These are phyloP conservation scores for Coemansia umbellata DNA, from an alignment of 192 early-diverging fungal genomes.

Conservation along the genomic window DNA sequence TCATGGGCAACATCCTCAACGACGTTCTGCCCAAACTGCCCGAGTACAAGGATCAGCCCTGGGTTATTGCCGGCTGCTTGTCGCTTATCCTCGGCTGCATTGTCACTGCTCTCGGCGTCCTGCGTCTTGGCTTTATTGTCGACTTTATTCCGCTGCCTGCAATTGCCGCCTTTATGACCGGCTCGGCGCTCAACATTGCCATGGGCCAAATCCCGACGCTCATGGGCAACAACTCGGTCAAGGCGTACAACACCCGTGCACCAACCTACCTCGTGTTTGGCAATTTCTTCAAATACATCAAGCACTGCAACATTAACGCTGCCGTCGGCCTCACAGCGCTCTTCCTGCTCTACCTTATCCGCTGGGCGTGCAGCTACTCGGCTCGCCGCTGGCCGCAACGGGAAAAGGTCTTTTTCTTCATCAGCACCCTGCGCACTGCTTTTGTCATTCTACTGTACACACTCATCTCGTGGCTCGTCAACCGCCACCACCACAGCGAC, in stretches of 20 bases:
- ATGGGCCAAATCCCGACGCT: conserved; percentile 77
- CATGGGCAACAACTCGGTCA: conserved; percentile 69
- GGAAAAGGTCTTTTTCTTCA: conserved; percentile 55
- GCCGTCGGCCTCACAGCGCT: conserved; percentile 46
- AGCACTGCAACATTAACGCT: conserved; percentile 45
- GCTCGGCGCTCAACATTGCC: conserved; percentile 74
- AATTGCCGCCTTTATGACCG: conserved; percentile 85
- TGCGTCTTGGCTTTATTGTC: conserved; percentile 81
- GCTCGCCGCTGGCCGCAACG: conserved; percentile 49
- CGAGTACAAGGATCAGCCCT: conserved; percentile 54
- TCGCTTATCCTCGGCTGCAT: conserved; percentile 74
- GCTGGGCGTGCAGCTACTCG: conserved; percentile 26
- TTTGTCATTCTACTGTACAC: conserved; percentile 76
- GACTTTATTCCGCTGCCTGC: conserved; percentile 83
- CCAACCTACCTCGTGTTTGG: conserved; percentile 73
- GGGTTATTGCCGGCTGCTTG: conserved; percentile 51
- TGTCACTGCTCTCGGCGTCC: conserved; percentile 64
- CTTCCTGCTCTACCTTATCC: conserved; percentile 47
- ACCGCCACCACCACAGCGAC: conserved; percentile 51
- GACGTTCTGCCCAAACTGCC: conserved; percentile 39
- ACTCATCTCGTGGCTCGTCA: conserved; percentile 63
- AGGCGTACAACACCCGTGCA: conserved; percentile 60
- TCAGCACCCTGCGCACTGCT: conserved; percentile 69
- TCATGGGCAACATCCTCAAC: conserved; percentile 63
- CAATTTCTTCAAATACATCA: conserved; percentile 58